Conservation (phyloP, 2,329 filamentous ascomycete species). For the Fusarium agapanthi region DNA sequence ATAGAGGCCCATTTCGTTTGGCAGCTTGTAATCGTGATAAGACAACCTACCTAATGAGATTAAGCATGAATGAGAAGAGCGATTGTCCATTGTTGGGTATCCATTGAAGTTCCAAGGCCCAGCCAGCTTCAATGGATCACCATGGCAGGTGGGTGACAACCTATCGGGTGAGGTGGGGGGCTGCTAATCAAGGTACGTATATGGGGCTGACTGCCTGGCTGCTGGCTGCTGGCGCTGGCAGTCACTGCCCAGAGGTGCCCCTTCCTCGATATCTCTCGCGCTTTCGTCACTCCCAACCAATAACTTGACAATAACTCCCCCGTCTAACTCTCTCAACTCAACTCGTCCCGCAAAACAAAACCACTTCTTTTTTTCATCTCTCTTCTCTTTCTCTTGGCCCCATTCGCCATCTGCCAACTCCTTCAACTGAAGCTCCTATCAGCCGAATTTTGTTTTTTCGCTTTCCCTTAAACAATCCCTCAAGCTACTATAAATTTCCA, state of each 20-base stretch:
- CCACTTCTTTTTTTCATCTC: slow-evolving; percentile 42
- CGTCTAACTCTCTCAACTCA: slow-evolving; percentile 31
- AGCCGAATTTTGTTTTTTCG: slow-evolving; percentile 32
- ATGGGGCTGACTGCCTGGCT: background rate
- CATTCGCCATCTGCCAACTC: slow-evolving; percentile 26
- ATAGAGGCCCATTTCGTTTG: background rate
- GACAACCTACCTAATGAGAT: background rate
- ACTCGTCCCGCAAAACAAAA: slow-evolving; percentile 40
- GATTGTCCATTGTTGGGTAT: background rate
- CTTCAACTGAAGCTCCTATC: slow-evolving; percentile 27
- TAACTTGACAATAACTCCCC: slow-evolving; percentile 32
- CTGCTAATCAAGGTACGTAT: slow-evolving; percentile 9
- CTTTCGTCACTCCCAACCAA: slow-evolving; percentile 46
- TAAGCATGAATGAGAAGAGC: slow-evolving; percentile 19
- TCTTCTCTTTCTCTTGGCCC: slow-evolving; percentile 36
- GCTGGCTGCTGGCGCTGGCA: background rate
- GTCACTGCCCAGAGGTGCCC: slow-evolving; percentile 11
- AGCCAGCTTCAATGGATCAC: background rate
- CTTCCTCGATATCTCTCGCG: slow-evolving; percentile 41
- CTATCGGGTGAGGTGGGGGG: background rate
- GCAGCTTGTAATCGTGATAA: background rate
- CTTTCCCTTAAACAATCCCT: slow-evolving; percentile 24
- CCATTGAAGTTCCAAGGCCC: slow-evolving; percentile 25
- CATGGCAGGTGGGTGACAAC: background rate
- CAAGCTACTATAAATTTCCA: slow-evolving; percentile 15